phyloP scores from a whole-genome alignment of 768 basidiomycete genomes.

The Trametes coccinea region DNA sequence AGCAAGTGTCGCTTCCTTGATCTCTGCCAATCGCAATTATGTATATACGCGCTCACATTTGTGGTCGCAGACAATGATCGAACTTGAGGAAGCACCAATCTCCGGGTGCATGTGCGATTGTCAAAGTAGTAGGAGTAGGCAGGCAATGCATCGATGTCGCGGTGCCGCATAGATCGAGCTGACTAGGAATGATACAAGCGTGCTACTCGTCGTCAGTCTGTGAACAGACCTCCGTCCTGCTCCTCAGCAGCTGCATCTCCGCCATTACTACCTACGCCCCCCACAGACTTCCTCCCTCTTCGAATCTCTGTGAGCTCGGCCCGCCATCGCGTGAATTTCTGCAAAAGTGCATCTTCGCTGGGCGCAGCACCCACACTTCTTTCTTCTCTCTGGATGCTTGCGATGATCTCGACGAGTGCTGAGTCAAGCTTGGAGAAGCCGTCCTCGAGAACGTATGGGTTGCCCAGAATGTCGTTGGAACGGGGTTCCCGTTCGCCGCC shows the following conservation, averaged over 20 bases:
- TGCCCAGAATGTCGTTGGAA: conserved; percentile 31
- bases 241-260: too few species aligned
- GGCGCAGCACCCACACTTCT: conserved; percentile 36
- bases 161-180: too few species aligned
- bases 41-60: too few species aligned
- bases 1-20: too few species aligned
- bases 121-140: background rate
- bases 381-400: conserved; percentile 37
- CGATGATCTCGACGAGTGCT: conserved; percentile 40
- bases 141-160: too few species aligned
- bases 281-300: conserved; percentile 12
- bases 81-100: too few species aligned
- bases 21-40: too few species aligned
- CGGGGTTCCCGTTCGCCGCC: conserved; percentile 24
- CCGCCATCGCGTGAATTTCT: conserved; percentile 45
- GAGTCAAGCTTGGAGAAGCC: conserved; percentile 46
- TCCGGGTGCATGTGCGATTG: too few species aligned
- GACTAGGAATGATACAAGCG: background rate
- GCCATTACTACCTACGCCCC: background rate
- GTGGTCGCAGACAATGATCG: too few species aligned
- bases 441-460: conserved; percentile 47
- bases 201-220: too few species aligned
- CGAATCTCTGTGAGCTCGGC: conserved; percentile 39
- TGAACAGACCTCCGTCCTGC: too few species aligned
- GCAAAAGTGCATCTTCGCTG: conserved; percentile 37